phyloP scores from a whole-genome alignment of 768 basidiomycete species.

The Cubamyces sp. region DNA sequence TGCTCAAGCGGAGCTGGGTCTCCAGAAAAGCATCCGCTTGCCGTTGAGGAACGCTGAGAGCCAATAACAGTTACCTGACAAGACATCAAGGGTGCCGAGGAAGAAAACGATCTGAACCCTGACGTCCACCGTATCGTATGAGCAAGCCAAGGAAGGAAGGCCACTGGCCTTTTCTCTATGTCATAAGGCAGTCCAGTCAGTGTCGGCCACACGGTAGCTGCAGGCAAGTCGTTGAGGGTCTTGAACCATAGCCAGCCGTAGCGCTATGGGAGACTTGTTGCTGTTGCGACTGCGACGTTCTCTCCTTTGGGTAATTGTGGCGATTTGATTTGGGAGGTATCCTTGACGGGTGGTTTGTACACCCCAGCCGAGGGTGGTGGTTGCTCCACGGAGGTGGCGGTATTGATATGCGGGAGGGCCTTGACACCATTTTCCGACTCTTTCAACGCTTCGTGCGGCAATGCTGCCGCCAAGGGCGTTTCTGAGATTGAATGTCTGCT shows the following conservation, averaged over 20 bases:
- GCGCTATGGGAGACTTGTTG: constrained; percentile 38
- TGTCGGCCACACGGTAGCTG: background rate
- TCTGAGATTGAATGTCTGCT: constrained; percentile 21
- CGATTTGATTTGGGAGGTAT: constrained; percentile 55
- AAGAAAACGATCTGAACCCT: constrained; percentile 5
- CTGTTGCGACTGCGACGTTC: constrained; percentile 57
- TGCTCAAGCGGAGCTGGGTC: constrained; percentile 3
- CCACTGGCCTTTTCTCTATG: constrained; percentile 5
- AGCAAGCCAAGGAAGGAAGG: background rate
- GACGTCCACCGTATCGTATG: constrained; percentile 15
- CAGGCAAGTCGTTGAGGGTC: background rate
- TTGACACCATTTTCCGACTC: constrained; percentile 17
- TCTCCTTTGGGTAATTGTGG: constrained; percentile 67
- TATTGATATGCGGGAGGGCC: constrained; percentile 17
- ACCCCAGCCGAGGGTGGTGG: constrained; percentile 42
- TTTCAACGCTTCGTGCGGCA: constrained; percentile 21
- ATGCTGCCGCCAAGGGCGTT: constrained; percentile 2
- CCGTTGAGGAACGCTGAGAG: background rate
- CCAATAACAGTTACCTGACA: constrained; percentile 14
- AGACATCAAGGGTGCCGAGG: constrained; percentile 1
- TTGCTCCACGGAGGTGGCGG: constrained; percentile 41
- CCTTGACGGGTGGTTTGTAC: constrained; percentile 43
- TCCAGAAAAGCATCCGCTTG: constrained; percentile 4
- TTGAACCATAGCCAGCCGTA: background rate
- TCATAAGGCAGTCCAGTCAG: background rate